These are phyloP conservation scores for Dryas drummondii DNA, from an alignment of 306 rosid species.

Conservation along the genomic window DNA sequence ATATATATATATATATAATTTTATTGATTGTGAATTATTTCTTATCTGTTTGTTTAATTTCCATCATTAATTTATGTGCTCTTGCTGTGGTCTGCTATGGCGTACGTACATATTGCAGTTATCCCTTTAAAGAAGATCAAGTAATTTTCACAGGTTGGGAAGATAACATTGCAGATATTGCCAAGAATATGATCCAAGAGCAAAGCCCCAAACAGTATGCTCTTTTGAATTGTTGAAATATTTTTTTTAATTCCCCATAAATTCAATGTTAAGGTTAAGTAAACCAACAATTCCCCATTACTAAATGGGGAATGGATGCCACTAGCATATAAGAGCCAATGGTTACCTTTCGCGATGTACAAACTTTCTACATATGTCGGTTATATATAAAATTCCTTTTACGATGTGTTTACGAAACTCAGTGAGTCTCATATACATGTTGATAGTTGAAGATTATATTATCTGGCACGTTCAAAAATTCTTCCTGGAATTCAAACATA, in stretches of 20 bases:
- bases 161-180: conserved; percentile 64
- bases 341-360: too few relatives aligned
- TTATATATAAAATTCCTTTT: neutral
- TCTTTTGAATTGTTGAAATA: neutral
- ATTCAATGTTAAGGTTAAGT: neutral
- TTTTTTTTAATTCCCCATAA: neutral
- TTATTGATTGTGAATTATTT: neutral
- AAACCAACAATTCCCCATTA: neutral
- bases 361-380: too few relatives aligned
- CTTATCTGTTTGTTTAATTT: neutral
- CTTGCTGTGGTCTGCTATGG: neutral
- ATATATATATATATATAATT: too few relatives aligned
- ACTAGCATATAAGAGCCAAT: too few relatives aligned
- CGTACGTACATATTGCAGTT: conserved; percentile 38
- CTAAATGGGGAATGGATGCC: neutral
- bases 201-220: conserved; percentile 86
- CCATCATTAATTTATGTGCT: neutral
- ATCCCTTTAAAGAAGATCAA: conserved; percentile 50
- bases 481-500: neutral
- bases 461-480: neutral
- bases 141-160: conserved; percentile 79
- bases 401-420: neutral
- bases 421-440: neutral
- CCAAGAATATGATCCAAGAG: conserved; percentile 55
- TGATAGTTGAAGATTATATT: neutral